Conservation (phyloP, 768 basidiomycete species). For the Naganishia friedmannii region DNA sequence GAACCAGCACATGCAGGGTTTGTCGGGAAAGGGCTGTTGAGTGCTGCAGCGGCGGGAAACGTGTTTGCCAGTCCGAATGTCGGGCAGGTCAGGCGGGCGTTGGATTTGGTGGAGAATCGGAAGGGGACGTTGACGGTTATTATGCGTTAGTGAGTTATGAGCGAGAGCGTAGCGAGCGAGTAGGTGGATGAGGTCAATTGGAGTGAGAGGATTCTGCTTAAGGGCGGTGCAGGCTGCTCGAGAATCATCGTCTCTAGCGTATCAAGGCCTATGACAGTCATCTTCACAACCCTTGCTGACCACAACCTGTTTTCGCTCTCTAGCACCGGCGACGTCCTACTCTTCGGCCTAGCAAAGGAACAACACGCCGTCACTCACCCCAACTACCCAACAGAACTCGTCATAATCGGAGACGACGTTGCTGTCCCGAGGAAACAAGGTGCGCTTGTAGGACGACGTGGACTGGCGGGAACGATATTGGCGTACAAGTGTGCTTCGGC, state of each 20-base stretch:
- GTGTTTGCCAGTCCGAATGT: conserved; percentile 88
- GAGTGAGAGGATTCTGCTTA: no score
- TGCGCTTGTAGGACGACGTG: conserved; percentile 53
- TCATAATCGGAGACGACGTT: conserved; percentile 54
- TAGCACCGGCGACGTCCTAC: conserved; percentile 53
- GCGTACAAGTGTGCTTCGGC: conserved; percentile 54
- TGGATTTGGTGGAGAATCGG: conserved; percentile 58
- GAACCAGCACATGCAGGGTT: conserved; percentile 87
- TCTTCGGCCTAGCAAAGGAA: conserved; percentile 54
- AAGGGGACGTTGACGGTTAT: conserved; percentile 26
- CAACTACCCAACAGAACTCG: conserved; percentile 31
- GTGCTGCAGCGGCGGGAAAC: conserved; percentile 80
- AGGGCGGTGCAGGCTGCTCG: no score
- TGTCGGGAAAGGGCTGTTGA: conserved; percentile 80
- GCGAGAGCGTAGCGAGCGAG: no score
- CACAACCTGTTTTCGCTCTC: not conserved
- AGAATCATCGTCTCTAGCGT: no score
- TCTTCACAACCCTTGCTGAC: not conserved
- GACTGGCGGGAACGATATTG: conserved; percentile 54
- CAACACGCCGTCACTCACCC: conserved; percentile 37
- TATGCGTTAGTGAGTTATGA: conserved; percentile 26
- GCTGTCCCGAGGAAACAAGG: conserved; percentile 53
- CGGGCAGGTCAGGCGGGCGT: conserved; percentile 73
- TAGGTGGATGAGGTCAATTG: no score
- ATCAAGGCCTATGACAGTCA: no score